A percentile compares a stretch with the other conserved stretches of the same genome.
These are phyloP conservation scores for Alternaria sp. DNA, from an alignment of 2,329 filamentous ascomycete genomes.

Conservation along the genomic window DNA sequence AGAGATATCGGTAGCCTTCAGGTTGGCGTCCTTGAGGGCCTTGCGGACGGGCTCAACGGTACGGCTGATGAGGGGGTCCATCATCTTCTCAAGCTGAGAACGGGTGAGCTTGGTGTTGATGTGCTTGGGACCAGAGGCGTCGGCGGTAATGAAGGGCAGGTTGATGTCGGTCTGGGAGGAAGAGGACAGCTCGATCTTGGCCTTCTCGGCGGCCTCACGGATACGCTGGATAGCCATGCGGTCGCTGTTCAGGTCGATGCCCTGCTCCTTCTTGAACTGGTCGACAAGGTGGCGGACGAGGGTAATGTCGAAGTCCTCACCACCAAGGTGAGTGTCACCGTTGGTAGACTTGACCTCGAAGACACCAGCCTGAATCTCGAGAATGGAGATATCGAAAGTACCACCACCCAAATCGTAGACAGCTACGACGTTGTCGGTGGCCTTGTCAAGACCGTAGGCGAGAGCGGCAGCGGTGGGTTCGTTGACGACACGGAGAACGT, in stretches of 20 bases:
- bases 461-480: slow-evolving; percentile 96
- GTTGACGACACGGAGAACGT: slow-evolving; percentile 97
- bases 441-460: slow-evolving; percentile 96
- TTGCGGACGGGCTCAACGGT: slow-evolving; percentile 95
- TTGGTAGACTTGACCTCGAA: slow-evolving; percentile 99
- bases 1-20: slow-evolving; percentile 92
- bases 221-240: slow-evolving; percentile 99
- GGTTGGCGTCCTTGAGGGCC: slow-evolving; percentile 93
- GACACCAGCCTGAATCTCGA: slow-evolving; percentile 96
- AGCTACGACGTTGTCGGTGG: slow-evolving; percentile 86
- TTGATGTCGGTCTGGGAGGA: slow-evolving; percentile 97
- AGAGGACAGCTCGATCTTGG: slow-evolving; percentile 98
- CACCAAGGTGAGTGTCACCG: slow-evolving; percentile 97
- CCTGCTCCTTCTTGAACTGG: slow-evolving; percentile 96
- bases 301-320: slow-evolving; percentile 96
- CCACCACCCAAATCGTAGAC: slow-evolving; percentile 98
- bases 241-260: slow-evolving; percentile 88
- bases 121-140: slow-evolving; percentile 95
- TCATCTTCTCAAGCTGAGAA: slow-evolving; percentile 90
- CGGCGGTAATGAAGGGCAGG: slow-evolving; percentile 97
- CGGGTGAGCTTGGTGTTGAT: slow-evolving; percentile 96
- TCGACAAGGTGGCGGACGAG: slow-evolving; percentile 93
- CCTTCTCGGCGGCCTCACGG: slow-evolving; percentile 98
- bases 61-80: slow-evolving; percentile 85
- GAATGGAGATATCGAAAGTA: slow-evolving; percentile 98